Evolutionary conservation across 306 rosid genomes (phyloP), one percentile per base, ranked within the genome.

Genomic region (Herpetospermum pedunculosum): DNA sequence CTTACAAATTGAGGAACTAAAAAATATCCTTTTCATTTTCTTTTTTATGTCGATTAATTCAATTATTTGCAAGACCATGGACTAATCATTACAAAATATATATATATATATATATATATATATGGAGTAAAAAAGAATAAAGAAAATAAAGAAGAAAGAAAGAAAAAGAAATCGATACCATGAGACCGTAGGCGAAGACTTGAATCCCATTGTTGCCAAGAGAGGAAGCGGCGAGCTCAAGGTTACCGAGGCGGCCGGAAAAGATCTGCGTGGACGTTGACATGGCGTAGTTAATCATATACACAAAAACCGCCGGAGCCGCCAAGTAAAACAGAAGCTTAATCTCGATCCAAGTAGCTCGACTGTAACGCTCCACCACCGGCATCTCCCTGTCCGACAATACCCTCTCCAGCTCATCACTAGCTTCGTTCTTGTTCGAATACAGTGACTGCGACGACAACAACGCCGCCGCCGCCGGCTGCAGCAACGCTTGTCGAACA

Each of bases 181-280:
- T 91, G 21, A 91, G 85, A 70, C 97, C 94, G 12, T 72, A 90
- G 21, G 92, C 92, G 15, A 87, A 75, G 77, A 91, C 82, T 58
- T 91, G 95, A 69, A 91, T 23, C n/a, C 97, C 97, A 38, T 81
- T 87, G 43, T 91, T 91, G 77, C 95, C 97, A 2, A 91, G 94
- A 73, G 85, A 81, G 32, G 97, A 83, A 2, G 97, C 97, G 7
- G 97, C 97, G n/a, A 88, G 86, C 75, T 88, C 81, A 18, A 87
- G 90, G 26, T 91, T 91, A 57, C 95, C 97, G 0, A 91, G 89
- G 77, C 88, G 97, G 67, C 97, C 97, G 41, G 88, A 81, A 21
- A 85, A 87, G 78, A 86, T 80, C 12, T 83, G 88, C 2, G 96
- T 85, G 43, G 88, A 70, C 26, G 14, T 55, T 0, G 96, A 88